A percentile compares a stretch with the other conserved stretches of the same genome.
phyloP scores from a whole-genome alignment of 257 asterid genomes.

The Solanum tacnaense region DNA sequence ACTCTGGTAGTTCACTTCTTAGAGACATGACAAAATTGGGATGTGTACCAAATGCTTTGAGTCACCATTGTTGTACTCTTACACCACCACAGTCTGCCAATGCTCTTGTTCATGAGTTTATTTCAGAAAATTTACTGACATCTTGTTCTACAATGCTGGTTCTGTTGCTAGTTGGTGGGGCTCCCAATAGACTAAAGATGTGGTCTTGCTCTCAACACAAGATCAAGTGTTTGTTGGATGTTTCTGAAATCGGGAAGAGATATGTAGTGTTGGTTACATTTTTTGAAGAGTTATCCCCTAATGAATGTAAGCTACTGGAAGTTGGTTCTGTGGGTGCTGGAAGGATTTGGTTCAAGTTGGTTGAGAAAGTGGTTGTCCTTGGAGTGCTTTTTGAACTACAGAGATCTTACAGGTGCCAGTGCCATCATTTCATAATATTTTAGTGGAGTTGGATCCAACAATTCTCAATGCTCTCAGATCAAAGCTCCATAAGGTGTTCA shows the following conservation, averaged over 20 bases:
- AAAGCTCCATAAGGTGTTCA: neutral
- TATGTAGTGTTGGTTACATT: neutral
- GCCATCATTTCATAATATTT: neutral
- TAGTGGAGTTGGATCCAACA: neutral
- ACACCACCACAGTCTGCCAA: neutral
- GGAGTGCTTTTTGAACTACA: neutral
- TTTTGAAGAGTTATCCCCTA: neutral
- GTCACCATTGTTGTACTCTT: no score
- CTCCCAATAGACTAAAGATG: neutral
- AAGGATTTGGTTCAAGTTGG: neutral
- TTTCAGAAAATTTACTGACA: neutral
- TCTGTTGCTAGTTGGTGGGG: neutral
- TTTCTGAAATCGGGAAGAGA: neutral
- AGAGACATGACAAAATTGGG: neutral
- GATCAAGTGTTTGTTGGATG: neutral
- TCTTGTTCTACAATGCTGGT: neutral
- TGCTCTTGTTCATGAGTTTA: neutral
- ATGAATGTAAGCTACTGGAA: neutral
- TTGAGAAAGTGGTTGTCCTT: neutral
- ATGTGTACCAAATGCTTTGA: no score
- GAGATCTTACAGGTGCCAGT: neutral
- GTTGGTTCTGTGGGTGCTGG: neutral
- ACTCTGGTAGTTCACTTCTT: constrained; percentile 62
- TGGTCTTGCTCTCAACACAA: neutral
- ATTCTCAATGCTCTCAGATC: neutral